Base-by-base conservation (phyloP, 2,329 filamentous ascomycete species). In the Penicillium sp. region DNA sequence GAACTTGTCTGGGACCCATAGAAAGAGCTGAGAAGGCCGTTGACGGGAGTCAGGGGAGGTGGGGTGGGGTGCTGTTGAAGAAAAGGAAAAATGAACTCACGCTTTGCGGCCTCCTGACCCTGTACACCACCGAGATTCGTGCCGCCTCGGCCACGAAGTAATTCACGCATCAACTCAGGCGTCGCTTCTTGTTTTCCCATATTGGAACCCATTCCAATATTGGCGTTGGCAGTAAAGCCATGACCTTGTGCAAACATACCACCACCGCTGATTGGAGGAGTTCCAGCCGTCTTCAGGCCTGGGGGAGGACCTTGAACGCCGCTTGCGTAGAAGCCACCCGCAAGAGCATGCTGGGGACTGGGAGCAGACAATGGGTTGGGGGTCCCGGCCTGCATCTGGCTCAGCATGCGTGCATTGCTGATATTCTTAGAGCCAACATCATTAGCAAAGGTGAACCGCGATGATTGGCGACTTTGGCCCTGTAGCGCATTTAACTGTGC, bases 51-150 rank as follows among this genome's bases (percentile, higher is more conserved):
- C 90, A 91, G 91, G 90, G 89, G 89, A 89, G 84, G 89, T 84
- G 90, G 91, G 82, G 89, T 90, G 83, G 92, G 91, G 85, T 93
- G 91, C 80, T 91, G 91, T 82, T 91, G 89, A 83, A 93, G 91
- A 84, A 90, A 91, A 89, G 92, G 91, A 88, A 93, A 91, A 85
- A 92, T 90, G 85, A 91, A 97, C 93, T 97, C 93, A 97, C 93
- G 93, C 92, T 97, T 97, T 88, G 89, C 89, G 81, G 89, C 86
- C 83, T 96, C 93, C 81, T 91, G 89, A 78, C 86, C 85, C 80
- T 92, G 90, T 78, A 85, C 86, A 77, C 86, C 87, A 76, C 85
- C 86, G 73, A 86, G 84, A 76, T 80, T 81, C 61, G 79, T 77
- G 66, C 83, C 78, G 74, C 86, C 85, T 73, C 88, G 87, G 75